phyloP scores from a whole-genome alignment of 108 stramenopile species.

The Nitzschia palea region DNA sequence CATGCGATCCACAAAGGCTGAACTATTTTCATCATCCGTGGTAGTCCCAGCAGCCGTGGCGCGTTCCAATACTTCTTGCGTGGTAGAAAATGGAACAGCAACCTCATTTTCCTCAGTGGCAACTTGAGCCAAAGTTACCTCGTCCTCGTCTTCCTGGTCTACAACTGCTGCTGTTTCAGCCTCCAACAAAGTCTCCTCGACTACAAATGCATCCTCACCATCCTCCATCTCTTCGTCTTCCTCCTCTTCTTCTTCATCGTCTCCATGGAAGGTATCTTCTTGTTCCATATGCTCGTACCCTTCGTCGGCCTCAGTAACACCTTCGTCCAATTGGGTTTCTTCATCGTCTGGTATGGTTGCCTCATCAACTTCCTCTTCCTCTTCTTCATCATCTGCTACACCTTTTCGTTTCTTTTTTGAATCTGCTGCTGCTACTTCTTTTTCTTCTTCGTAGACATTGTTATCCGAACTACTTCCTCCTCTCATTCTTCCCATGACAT shows the following conservation, averaged over 20 bases:
- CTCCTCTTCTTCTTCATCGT: conserved; percentile 22
- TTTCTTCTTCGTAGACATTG: background rate
- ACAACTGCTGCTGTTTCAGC: background rate
- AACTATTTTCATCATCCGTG: conserved; percentile 30
- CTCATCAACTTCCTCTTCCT: conserved; percentile 8
- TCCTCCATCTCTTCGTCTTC: conserved; percentile 20
- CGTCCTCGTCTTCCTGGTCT: conserved; percentile 16
- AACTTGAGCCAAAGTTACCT: background rate
- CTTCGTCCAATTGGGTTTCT: background rate
- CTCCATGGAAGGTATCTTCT: background rate
- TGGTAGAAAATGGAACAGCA: background rate
- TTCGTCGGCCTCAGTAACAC: background rate
- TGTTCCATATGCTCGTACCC: background rate
- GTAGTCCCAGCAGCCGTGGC: conserved; percentile 9
- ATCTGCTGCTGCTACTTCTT: background rate
- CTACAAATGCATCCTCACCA: conserved; percentile 15
- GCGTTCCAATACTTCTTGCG: background rate
- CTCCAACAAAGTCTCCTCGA: background rate
- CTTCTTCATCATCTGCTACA: background rate
- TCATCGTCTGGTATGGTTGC: conserved; percentile 7
- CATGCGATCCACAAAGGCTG: conserved; percentile 45
- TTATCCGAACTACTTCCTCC: background rate
- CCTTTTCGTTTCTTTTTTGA: too few relatives aligned
- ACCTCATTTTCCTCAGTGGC: background rate
- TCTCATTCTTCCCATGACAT: background rate